Conservation (phyloP, 2,329 filamentous ascomycete species). For the Pleomassaria siparia region DNA sequence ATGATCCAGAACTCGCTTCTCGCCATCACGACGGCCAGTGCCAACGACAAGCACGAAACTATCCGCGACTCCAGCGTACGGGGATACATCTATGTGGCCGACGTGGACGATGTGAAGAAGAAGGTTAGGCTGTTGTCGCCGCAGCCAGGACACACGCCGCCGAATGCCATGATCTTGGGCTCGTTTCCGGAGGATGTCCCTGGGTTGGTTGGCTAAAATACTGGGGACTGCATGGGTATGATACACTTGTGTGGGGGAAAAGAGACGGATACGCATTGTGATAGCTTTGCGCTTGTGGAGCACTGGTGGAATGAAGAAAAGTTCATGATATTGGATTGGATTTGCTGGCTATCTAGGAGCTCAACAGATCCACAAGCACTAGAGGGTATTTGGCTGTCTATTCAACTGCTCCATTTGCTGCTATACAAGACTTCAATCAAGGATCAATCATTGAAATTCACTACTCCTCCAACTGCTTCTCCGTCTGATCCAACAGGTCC, state of each 20-base stretch:
- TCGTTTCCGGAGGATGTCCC: slow-evolving; percentile 84
- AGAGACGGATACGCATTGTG: neutral
- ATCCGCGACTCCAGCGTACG: slow-evolving; percentile 82
- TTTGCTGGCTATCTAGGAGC: too few species aligned
- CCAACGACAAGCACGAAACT: slow-evolving; percentile 68
- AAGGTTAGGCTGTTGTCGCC: slow-evolving; percentile 82
- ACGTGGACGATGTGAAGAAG: slow-evolving; percentile 82
- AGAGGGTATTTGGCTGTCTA: too few species aligned
- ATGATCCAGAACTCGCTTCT: slow-evolving; percentile 79
- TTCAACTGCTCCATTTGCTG: neutral
- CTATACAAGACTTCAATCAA: neutral
- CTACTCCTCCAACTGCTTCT: slow-evolving; percentile 16
- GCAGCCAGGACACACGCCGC: slow-evolving; percentile 76
- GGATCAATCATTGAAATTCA: neutral
- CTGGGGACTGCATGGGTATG: too few species aligned
- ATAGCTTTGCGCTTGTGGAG: too few species aligned
- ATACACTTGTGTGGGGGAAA: too few species aligned
- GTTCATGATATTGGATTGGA: neutral
- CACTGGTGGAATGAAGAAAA: neutral
- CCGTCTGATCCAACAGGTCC: slow-evolving; percentile 52
- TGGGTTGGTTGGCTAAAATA: slow-evolving; percentile 64
- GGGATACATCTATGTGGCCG: slow-evolving; percentile 90
- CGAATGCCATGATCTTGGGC: slow-evolving; percentile 79
- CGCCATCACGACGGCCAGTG: slow-evolving; percentile 77
- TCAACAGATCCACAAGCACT: too few species aligned